Evolutionary conservation across 164 flowering plant genomes (phyloP).

Genomic region (Magnolia sinica): DNA sequence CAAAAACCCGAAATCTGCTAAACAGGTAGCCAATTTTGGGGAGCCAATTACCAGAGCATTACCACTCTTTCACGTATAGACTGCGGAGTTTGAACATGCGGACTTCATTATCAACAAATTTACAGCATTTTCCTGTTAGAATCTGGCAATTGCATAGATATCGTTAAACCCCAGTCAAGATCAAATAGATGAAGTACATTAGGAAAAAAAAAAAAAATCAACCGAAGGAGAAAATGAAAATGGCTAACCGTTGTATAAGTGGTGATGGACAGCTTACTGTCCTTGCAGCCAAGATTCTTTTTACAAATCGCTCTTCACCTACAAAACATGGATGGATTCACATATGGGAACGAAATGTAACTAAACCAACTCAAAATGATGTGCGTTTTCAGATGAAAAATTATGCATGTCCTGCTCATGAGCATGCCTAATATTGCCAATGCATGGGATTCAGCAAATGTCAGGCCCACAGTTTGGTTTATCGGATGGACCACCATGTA

Average conservation of each 20-base stretch:
- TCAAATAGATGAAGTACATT: neutral
- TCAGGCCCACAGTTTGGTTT: neutral
- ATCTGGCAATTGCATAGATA: neutral
- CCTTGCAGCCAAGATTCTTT: neutral
- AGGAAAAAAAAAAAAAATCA: too few species aligned
- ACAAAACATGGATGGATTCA: neutral
- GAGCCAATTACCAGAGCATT: neutral
- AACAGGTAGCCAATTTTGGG: neutral
- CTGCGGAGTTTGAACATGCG: neutral
- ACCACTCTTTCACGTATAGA: slow-evolving; percentile 9
- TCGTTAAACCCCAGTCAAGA: neutral
- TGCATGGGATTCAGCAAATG: neutral
- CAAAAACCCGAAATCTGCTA: neutral
- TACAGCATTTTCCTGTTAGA: slow-evolving; percentile 9
- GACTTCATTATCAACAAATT: slow-evolving; percentile 8
- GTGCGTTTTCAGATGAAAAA: neutral
- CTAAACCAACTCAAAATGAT: neutral
- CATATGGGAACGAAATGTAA: neutral
- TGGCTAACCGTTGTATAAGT: neutral
- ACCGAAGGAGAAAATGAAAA: neutral
- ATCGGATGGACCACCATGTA: too few species aligned
- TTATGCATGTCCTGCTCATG: too few species aligned
- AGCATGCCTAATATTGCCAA: neutral
- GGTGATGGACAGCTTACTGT: neutral
- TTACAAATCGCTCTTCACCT: slow-evolving; percentile 9